These are phyloP conservation scores for Diaporthe destruens DNA, from an alignment of 2,329 filamentous ascomycete genomes.

Conservation along the genomic window DNA sequence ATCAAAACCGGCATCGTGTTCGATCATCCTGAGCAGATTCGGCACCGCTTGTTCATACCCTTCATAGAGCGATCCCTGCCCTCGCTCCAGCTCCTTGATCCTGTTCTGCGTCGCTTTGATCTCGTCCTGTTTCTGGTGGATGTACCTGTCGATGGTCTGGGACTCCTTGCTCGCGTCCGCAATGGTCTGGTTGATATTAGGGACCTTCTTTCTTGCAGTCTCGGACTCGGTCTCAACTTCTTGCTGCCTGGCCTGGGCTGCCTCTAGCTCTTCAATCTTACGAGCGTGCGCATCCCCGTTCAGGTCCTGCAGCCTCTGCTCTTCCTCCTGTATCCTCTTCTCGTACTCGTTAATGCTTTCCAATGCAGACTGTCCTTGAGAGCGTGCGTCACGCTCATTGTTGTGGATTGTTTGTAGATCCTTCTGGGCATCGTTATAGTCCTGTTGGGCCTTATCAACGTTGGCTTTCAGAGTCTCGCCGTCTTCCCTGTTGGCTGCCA, in stretches of 20 bases:
- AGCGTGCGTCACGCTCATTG: conserved; percentile 75
- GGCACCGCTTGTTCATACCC: conserved; percentile 75
- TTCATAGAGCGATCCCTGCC: conserved; percentile 70
- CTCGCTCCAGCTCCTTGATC: conserved; percentile 65
- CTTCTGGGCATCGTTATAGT: conserved; percentile 64
- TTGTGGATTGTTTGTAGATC: conserved; percentile 68
- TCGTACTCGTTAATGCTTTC: conserved; percentile 60
- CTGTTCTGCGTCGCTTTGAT: conserved; percentile 63
- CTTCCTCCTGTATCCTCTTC: conserved; percentile 66
- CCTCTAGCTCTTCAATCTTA: conserved; percentile 70
- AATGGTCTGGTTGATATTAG: conserved; percentile 51
- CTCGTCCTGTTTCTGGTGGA: conserved; percentile 64
- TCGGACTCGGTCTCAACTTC: conserved; percentile 55
- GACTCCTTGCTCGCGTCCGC: conserved; percentile 50
- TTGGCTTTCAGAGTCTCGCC: conserved; percentile 61
- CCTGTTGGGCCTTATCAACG: conserved; percentile 62
- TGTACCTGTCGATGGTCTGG: conserved; percentile 49
- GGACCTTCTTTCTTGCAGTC: conserved; percentile 49
- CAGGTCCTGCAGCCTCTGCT: conserved; percentile 72
- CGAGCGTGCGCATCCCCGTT: conserved; percentile 77
- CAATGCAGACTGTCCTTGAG: conserved; percentile 67
- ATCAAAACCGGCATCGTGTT: conserved; percentile 75
- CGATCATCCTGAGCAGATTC: conserved; percentile 75
- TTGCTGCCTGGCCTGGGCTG: conserved; percentile 64
- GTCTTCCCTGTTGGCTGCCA: conserved; percentile 60